A percentile compares a stretch with the other conserved stretches of the same genome.
Evolutionary conservation across 345 rosid species (phyloP).

Genomic region (Kernera saxatilis): DNA sequence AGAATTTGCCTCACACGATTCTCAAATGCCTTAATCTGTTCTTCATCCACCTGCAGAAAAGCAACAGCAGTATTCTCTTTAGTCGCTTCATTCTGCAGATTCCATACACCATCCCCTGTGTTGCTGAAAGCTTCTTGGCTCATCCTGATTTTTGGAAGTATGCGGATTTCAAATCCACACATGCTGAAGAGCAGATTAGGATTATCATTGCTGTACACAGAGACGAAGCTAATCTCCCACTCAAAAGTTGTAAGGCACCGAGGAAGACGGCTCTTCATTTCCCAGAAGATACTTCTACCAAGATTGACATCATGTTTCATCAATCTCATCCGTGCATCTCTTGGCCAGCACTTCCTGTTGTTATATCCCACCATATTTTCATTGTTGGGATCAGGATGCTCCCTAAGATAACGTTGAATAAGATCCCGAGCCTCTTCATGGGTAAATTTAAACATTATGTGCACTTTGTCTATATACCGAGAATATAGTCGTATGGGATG

Average conservation of each 20-base stretch:
- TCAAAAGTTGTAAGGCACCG: slow-evolving; percentile 87
- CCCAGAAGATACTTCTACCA: slow-evolving; percentile 69
- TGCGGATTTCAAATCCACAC: slow-evolving; percentile 88
- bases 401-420: slow-evolving; percentile 85
- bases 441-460: slow-evolving; percentile 79
- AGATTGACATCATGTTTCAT: slow-evolving; percentile 73
- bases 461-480: slow-evolving; percentile 80
- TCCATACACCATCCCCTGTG: slow-evolving; percentile 87
- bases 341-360: slow-evolving; percentile 94
- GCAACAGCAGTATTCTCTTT: slow-evolving; percentile 90
- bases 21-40: slow-evolving; percentile 86
- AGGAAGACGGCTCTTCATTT: slow-evolving; percentile 90
- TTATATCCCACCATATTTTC: slow-evolving; percentile 95
- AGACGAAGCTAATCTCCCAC: slow-evolving; percentile 89
- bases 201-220: slow-evolving; percentile 91
- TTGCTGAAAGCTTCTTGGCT: slow-evolving; percentile 85
- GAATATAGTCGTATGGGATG: slow-evolving; percentile 92
- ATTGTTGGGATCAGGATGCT: slow-evolving; percentile 93
- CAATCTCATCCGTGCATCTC: slow-evolving; percentile 95
- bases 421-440: slow-evolving; percentile 96
- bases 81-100: slow-evolving; percentile 90
- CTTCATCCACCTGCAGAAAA: slow-evolving; percentile 83
- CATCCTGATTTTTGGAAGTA: slow-evolving; percentile 87
- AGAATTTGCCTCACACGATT: slow-evolving; percentile 93
- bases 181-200: slow-evolving; percentile 94